A percentile compares a stretch with the other conserved stretches of the same genome.
Conservation (phyloP, 176 grass and related monocot genomes). For the Eleusine indica region DNA sequence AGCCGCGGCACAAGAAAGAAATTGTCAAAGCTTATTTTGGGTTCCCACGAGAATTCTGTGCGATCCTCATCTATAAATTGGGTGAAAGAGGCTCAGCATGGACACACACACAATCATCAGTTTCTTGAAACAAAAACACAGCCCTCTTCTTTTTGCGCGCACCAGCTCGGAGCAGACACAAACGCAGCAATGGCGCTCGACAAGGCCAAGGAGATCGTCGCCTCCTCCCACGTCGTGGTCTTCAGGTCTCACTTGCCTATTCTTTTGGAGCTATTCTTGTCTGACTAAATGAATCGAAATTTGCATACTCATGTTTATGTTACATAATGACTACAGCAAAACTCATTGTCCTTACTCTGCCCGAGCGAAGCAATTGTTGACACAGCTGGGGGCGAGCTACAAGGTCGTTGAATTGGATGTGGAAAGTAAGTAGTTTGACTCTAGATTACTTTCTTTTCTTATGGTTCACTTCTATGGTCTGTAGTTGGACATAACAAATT, state of each 20-base stretch:
- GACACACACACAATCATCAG: background rate
- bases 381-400: conserved; percentile 48
- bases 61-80: background rate
- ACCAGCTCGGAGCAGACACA: background rate
- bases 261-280: background rate
- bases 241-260: conserved; percentile 37
- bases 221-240: conserved; percentile 51
- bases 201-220: conserved; percentile 58
- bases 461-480: no score
- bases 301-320: background rate
- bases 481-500: no score
- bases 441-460: background rate
- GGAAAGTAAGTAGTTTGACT: conserved; percentile 53
- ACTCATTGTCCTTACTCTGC: conserved; percentile 52
- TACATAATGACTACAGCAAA: conserved; percentile 42
- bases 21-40: background rate
- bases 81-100: background rate
- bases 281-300: background rate
- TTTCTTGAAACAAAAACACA: no score
- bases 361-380: conserved; percentile 51
- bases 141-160: background rate
- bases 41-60: background rate
- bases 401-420: conserved; percentile 64
- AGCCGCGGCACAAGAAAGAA: background rate
- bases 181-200: conserved; percentile 46